Percentiles rank a stretch among this genome's conserved stretches.
Conservation (phyloP, 495 filamentous ascomycete genomes). For the Penicillium lividum region DNA sequence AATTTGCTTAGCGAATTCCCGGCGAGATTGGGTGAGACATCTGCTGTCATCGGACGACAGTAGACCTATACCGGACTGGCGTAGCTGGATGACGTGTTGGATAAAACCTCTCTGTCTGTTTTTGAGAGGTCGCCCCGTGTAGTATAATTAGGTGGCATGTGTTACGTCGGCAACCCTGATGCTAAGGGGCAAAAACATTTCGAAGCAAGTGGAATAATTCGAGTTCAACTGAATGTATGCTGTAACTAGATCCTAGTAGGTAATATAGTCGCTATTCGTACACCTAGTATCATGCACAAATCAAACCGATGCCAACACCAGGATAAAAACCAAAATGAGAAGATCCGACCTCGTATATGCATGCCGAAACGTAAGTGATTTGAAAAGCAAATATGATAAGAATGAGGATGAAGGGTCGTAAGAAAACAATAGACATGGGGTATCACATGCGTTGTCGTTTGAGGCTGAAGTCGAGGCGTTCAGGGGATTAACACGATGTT, state of each 20-base stretch:
- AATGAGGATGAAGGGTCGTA: not conserved
- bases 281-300: not conserved
- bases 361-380: not conserved
- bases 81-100: no score
- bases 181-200: no score
- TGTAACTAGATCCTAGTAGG: not conserved
- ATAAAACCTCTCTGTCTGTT: no score
- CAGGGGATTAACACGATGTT: not conserved
- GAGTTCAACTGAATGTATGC: slow-evolving; percentile 2
- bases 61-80: no score
- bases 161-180: no score
- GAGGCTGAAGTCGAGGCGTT: slow-evolving; percentile 22
- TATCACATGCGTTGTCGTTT: slow-evolving; percentile 37
- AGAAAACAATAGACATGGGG: slow-evolving; percentile 14
- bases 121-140: no score
- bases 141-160: no score
- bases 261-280: slow-evolving; percentile 4
- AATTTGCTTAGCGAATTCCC: no score
- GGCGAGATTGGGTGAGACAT: no score
- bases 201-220: not conserved
- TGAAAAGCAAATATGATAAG: not conserved
- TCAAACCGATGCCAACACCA: slow-evolving; percentile 5
- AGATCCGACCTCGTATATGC: slow-evolving; percentile 6
- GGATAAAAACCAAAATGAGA: slow-evolving; percentile 2
- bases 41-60: no score